phyloP scores from a whole-genome alignment of 192 early-diverging fungal genomes.

The Coemansia aciculifera region DNA sequence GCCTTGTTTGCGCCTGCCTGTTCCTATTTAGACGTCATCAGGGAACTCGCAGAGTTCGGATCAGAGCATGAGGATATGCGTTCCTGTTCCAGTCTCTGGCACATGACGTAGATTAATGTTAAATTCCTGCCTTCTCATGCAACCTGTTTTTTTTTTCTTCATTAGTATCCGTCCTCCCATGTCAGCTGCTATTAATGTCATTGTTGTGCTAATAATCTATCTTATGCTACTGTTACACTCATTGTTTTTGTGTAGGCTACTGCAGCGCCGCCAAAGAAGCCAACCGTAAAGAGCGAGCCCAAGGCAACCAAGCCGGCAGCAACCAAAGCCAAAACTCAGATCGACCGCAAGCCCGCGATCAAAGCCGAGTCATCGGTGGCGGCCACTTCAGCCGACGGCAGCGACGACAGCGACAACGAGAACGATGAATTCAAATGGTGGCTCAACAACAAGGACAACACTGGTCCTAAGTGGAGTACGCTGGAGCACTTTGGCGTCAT shows the following conservation, averaged over 20 bases:
- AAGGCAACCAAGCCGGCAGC: background rate
- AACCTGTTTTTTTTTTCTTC: background rate
- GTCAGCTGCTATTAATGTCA: background rate
- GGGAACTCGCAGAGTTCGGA: background rate
- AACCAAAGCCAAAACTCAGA: constrained; percentile 14
- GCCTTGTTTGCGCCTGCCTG: background rate
- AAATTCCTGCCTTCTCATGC: background rate
- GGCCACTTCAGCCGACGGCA: constrained; percentile 23
- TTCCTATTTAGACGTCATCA: background rate
- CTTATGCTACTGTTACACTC: background rate
- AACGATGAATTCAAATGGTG: constrained; percentile 75
- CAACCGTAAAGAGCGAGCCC: constrained; percentile 21
- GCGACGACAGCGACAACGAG: constrained; percentile 44
- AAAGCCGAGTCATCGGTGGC: constrained; percentile 41
- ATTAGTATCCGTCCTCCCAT: background rate
- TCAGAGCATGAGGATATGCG: background rate
- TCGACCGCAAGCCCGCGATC: constrained; percentile 37
- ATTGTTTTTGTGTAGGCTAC: constrained; percentile 12
- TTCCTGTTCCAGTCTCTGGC: background rate
- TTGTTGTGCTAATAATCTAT: constrained; percentile 1
- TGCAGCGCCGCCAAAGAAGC: constrained; percentile 6
- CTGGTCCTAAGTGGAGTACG: constrained; percentile 78
- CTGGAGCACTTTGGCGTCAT: constrained; percentile 84
- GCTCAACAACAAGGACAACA: constrained; percentile 65
- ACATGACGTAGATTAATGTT: constrained; percentile 5